phyloP scores from a whole-genome alignment of 345 rosid species.

The Hypericum perforatum region DNA sequence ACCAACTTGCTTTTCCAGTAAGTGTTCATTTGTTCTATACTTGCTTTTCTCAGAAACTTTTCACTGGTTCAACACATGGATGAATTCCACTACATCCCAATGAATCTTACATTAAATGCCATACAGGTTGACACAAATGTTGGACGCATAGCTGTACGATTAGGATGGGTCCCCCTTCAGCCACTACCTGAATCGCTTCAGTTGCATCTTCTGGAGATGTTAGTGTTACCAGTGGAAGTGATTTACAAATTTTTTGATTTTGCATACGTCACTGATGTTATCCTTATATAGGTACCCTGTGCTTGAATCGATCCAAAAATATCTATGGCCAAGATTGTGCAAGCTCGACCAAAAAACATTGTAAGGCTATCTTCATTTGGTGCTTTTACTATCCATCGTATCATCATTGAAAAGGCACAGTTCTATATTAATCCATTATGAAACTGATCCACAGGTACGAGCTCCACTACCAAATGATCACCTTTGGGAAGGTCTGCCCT shows the following conservation, averaged over 20 bases:
- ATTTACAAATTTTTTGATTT: conserved; percentile 3
- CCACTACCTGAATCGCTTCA: conserved; percentile 26
- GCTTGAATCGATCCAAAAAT: conserved; percentile 23
- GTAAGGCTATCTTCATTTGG: conserved; percentile 13
- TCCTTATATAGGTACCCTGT: conserved; percentile 18
- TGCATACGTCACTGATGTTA: conserved; percentile 1
- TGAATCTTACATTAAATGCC: conserved; percentile 13
- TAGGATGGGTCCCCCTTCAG: conserved; percentile 30
- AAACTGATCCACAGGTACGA: conserved; percentile 37
- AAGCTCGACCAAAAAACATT: conserved; percentile 26
- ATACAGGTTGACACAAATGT: conserved; percentile 32
- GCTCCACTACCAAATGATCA: conserved; percentile 64
- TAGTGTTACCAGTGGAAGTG: conserved; percentile 7
- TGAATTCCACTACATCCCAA: not conserved
- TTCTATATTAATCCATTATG: conserved; percentile 8
- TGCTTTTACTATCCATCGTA: conserved; percentile 4
- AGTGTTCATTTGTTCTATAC: not conserved
- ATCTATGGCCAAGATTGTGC: conserved; percentile 24
- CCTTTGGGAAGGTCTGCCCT: conserved; percentile 64
- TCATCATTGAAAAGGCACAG: conserved; percentile 4
- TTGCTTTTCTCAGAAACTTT: too few relatives aligned
- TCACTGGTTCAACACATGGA: not conserved
- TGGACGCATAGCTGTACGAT: conserved; percentile 24
- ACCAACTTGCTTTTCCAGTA: conserved; percentile 23
- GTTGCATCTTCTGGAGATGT: conserved; percentile 25